Percentiles rank a stretch among this genome's conserved stretches.
Evolutionary conservation across 768 basidiomycete species (phyloP).

Genomic region (Ephemerocybe angulata): DNA sequence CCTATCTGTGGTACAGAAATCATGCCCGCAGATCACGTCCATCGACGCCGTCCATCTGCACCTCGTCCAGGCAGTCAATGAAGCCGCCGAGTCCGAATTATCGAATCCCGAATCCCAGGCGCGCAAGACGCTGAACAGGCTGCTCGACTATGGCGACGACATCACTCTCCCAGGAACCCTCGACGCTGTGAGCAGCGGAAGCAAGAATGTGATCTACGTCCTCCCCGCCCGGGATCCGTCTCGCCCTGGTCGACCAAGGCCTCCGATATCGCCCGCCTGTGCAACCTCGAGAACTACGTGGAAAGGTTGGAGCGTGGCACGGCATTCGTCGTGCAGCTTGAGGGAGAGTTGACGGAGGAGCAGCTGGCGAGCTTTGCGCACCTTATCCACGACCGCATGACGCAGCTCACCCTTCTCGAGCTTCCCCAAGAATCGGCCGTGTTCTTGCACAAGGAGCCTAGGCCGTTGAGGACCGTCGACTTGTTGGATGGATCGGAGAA

Average conservation of each 20-base stretch:
- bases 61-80: constrained; percentile 63
- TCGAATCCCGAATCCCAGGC: constrained; percentile 38
- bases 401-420: constrained; percentile 64
- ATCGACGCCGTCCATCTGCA: constrained; percentile 87
- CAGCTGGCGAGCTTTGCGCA: constrained; percentile 57
- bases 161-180: constrained; percentile 45
- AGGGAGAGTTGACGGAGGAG: constrained; percentile 40
- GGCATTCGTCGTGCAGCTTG: constrained; percentile 58
- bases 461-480: constrained; percentile 68
- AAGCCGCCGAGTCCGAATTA: constrained; percentile 45
- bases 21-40: constrained; percentile 50
- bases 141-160: constrained; percentile 86
- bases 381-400: constrained; percentile 95
- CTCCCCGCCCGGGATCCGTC: constrained; percentile 85
- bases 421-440: constrained; percentile 55
- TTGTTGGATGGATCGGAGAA: no score
- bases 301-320: constrained; percentile 85
- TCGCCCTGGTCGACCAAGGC: constrained; percentile 99
- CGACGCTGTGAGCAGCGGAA: constrained; percentile 9
- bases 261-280: constrained; percentile 88
- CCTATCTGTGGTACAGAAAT: constrained; percentile 53
- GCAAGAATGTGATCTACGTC: constrained; percentile 60
- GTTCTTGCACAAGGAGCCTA: constrained; percentile 60
- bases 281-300: constrained; percentile 69
- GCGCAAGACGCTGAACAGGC: constrained; percentile 55